Evolutionary conservation across 169 alveolate species (phyloP).

Genomic region (Plasmodium ovale): DNA sequence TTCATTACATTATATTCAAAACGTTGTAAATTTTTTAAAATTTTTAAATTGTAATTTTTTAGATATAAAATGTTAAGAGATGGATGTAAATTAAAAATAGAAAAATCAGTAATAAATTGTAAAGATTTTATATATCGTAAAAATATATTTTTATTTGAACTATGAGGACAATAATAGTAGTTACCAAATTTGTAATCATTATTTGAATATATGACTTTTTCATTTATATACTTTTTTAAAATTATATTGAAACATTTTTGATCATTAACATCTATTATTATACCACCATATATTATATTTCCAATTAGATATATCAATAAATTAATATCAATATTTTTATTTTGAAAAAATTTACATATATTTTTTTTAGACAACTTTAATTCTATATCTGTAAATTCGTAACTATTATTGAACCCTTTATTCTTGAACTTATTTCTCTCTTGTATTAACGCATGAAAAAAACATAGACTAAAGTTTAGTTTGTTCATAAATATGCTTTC

Average conservation of each 20-base stretch:
- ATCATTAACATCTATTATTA: slow-evolving; percentile 64
- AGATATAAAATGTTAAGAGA: slow-evolving; percentile 52
- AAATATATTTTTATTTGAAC: slow-evolving; percentile 70
- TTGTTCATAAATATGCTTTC: slow-evolving; percentile 53
- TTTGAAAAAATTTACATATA: slow-evolving; percentile 44
- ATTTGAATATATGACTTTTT: slow-evolving; percentile 48
- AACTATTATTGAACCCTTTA: slow-evolving; percentile 52
- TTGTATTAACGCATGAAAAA: slow-evolving; percentile 73
- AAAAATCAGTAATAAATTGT: slow-evolving; percentile 61
- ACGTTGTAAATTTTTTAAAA: slow-evolving; percentile 36
- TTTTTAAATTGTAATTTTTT: slow-evolving; percentile 70
- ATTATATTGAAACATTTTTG: slow-evolving; percentile 69
- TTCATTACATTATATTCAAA: slow-evolving; percentile 45
- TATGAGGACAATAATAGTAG: slow-evolving; percentile 69
- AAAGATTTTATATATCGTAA: slow-evolving; percentile 68
- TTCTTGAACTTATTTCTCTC: slow-evolving; percentile 71
- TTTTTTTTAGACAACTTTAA: slow-evolving; percentile 50
- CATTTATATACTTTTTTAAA: slow-evolving; percentile 58
- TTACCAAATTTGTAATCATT: slow-evolving; percentile 53
- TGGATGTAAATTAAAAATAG: slow-evolving; percentile 73
- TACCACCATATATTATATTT: slow-evolving; percentile 71
- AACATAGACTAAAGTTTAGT: slow-evolving; percentile 55
- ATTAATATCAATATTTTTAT: slow-evolving; percentile 66
- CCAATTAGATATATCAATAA: slow-evolving; percentile 65
- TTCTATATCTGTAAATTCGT: slow-evolving; percentile 75